Percentiles rank a stretch among this genome's conserved stretches.
Conservation (phyloP, 305 asterid species). For the Solanum hybrid region DNA sequence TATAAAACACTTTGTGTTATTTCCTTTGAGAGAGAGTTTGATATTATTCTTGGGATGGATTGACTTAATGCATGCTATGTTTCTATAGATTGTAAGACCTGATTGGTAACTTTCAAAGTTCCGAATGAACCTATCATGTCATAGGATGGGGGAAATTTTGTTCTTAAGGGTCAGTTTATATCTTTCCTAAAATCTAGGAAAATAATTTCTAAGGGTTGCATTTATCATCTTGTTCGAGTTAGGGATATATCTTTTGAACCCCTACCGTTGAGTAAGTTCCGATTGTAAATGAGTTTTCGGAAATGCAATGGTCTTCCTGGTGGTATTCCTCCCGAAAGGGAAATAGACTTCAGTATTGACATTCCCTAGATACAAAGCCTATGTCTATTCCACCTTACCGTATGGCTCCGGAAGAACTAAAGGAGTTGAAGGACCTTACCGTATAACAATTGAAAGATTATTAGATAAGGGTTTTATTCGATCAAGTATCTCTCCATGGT, state of each 20-base stretch:
- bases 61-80: no score
- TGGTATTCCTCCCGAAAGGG: background rate
- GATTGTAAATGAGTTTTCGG: background rate
- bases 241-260: background rate
- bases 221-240: background rate
- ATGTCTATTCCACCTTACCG: background rate
- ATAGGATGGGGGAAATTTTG: background rate
- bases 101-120: background rate
- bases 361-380: background rate
- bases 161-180: background rate
- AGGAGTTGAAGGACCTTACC: background rate
- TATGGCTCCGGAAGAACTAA: no score
- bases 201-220: background rate
- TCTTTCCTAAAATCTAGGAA: background rate
- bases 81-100: background rate
- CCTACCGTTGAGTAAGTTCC: background rate
- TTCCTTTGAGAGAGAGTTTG: background rate
- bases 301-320: background rate
- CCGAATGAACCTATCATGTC: background rate
- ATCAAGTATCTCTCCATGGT: background rate
- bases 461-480: no score
- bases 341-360: background rate
- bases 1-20: background rate
- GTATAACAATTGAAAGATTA: no score
- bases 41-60: background rate